Evolutionary conservation across 768 basidiomycete species (phyloP).

Genomic region (Amylocystis lapponica): DNA sequence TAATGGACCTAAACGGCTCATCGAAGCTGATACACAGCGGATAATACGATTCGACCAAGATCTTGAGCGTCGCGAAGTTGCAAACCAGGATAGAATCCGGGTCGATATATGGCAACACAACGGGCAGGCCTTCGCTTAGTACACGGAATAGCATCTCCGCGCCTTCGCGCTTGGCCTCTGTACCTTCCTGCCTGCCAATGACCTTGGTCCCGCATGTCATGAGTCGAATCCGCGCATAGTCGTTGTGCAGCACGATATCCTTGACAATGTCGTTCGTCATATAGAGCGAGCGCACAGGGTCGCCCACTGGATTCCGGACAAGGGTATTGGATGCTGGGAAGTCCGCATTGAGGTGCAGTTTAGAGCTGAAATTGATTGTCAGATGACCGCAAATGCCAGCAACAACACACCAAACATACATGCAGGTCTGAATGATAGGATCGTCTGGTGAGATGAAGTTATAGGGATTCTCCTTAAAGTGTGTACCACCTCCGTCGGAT

Average conservation of each 20-base stretch:
- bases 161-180: constrained; percentile 40
- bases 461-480: constrained; percentile 83
- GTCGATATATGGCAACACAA: constrained; percentile 79
- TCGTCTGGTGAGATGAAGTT: constrained; percentile 72
- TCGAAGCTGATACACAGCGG: constrained; percentile 64
- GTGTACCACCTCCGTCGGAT: constrained; percentile 20
- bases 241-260: constrained; percentile 72
- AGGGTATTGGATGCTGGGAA: constrained; percentile 80
- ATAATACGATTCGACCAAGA: constrained; percentile 74
- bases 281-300: constrained; percentile 76
- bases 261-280: constrained; percentile 83
- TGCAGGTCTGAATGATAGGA: constrained; percentile 62
- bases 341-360: constrained; percentile 57
- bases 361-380: constrained; percentile 41
- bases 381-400: not conserved
- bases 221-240: constrained; percentile 78
- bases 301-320: constrained; percentile 78
- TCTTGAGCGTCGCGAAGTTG: constrained; percentile 50
- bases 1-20: constrained; percentile 48
- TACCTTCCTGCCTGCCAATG: constrained; percentile 83
- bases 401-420: constrained; percentile 43
- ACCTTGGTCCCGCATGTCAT: constrained; percentile 93
- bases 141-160: constrained; percentile 63
- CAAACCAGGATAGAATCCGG: constrained; percentile 53
- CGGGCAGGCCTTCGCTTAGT: constrained; percentile 79